These are phyloP conservation scores for Paecilomyces niveus DNA, from an alignment of 2,329 filamentous ascomycete species.

Conservation along the genomic window DNA sequence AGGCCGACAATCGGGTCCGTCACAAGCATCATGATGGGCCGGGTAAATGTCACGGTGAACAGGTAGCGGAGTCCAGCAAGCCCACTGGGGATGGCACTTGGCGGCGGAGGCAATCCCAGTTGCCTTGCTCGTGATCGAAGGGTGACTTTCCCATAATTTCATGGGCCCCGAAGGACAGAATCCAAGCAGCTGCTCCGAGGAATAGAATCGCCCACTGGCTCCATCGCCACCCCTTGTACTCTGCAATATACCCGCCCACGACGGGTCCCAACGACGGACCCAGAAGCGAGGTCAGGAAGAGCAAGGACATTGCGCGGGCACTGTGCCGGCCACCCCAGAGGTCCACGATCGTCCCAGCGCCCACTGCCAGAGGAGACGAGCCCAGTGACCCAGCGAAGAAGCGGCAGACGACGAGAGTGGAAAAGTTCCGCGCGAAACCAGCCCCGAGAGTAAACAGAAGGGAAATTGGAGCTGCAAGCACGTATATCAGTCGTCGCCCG, in stretches of 20 bases:
- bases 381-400: background rate
- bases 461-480: background rate
- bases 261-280: conserved; percentile 57
- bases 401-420: conserved; percentile 6
- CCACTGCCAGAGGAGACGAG: background rate
- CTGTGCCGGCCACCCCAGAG: too few relatives aligned
- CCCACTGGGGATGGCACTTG: too few relatives aligned
- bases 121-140: too few relatives aligned
- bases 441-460: conserved; percentile 5
- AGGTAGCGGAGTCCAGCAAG: too few relatives aligned
- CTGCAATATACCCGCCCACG: conserved; percentile 59
- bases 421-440: conserved; percentile 10
- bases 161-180: too few relatives aligned
- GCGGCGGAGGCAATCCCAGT: too few relatives aligned
- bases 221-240: conserved; percentile 64
- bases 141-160: too few relatives aligned
- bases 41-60: too few relatives aligned
- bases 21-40: conserved; percentile 57
- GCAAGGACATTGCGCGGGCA: too few relatives aligned
- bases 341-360: too few relatives aligned
- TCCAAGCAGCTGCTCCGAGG: conserved; percentile 53
- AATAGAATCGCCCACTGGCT: conserved; percentile 65
- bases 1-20: conserved; percentile 62
- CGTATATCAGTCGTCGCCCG: conserved; percentile 23
- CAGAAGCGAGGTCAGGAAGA: conserved; percentile 56